Evolutionary conservation across 192 early-diverging fungal genomes (phyloP).

Genomic region (Diversispora epigaea): DNA sequence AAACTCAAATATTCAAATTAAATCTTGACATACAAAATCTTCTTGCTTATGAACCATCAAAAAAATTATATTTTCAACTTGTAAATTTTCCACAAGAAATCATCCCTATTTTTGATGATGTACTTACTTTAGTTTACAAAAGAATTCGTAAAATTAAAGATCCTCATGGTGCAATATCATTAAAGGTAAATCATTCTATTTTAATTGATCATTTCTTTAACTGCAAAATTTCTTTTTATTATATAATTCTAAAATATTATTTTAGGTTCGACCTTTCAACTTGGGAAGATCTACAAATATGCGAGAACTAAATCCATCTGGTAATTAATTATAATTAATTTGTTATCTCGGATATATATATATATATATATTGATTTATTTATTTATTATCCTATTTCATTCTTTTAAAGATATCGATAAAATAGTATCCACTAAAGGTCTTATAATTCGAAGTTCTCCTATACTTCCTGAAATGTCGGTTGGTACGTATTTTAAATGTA

Average conservation of each 20-base stretch:
- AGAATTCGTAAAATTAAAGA: constrained; percentile 61
- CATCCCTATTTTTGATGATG: constrained; percentile 90
- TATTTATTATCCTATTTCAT: constrained; percentile 3
- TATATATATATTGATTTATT: no score
- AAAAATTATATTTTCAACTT: constrained; percentile 82
- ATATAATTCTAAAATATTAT: background rate
- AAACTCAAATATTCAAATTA: constrained; percentile 62
- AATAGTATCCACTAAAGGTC: constrained; percentile 89
- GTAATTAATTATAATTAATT: constrained; percentile 37
- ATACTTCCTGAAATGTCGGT: constrained; percentile 93
- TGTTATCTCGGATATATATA: background rate
- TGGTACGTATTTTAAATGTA: constrained; percentile 42
- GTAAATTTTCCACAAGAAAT: constrained; percentile 95
- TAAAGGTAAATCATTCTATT: background rate
- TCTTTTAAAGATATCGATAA: constrained; percentile 84
- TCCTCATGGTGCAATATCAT: background rate
- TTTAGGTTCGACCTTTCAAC: constrained; percentile 85
- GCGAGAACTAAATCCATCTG: constrained; percentile 88
- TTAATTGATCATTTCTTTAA: background rate
- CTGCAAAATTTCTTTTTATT: constrained; percentile 6
- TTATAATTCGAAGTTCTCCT: constrained; percentile 88
- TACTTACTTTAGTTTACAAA: constrained; percentile 70
- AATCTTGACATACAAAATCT: constrained; percentile 92
- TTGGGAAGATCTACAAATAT: constrained; percentile 76
- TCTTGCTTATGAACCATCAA: constrained; percentile 58